Base-by-base conservation (phyloP, 192 early-diverging fungal species). In the Backusella tuberculispora region DNA sequence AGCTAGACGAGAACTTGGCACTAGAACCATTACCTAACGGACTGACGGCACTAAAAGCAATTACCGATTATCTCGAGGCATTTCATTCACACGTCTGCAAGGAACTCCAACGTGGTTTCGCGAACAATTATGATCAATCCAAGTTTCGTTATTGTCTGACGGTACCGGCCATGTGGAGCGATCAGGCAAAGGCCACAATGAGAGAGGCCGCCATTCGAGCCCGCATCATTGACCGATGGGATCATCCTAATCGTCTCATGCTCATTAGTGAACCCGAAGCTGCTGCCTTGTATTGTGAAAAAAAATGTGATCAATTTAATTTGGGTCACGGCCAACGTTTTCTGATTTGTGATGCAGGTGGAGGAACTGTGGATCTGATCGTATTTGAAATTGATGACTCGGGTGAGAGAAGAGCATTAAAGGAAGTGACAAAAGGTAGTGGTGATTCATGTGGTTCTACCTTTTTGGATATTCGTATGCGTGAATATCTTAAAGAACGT, bases 271-370 rank as follows among this genome's bases (percentile, higher is more conserved):
- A 78, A 44, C 78, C 84, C 42, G 84, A 85, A 19, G 84, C 84
- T 15, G 84, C 85, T 7, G 85, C 85, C 13, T 70, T 86, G 47
- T 86, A 86, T 46, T 86, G 85, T 64, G 80, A 83, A 46, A 78
- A 81, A 68, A 83, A 83, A 53, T 80, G 78, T 13, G 82, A 86
- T 44, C 82, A 86, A 45, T 83, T 83, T 38, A 75, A 83, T 63
- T 75, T 86, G 8, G 76, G 69, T 4, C 76, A 81, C 42, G 82
- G 82, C 12, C 78, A 83, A 17, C 79, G 81, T 10, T 87, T 87
- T 47, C 79, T 85, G 78, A 83, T 85, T 63, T 83, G 84, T 74
- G 86, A 87, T 76, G 83, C 82, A 56, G 86, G 86, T 64, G 86
- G 86, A 41, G 86, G 86, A 47, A 87, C 86, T 6, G 86, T 87